phyloP scores from a whole-genome alignment of 768 basidiomycete genomes.

The Hydnum rufescens region DNA sequence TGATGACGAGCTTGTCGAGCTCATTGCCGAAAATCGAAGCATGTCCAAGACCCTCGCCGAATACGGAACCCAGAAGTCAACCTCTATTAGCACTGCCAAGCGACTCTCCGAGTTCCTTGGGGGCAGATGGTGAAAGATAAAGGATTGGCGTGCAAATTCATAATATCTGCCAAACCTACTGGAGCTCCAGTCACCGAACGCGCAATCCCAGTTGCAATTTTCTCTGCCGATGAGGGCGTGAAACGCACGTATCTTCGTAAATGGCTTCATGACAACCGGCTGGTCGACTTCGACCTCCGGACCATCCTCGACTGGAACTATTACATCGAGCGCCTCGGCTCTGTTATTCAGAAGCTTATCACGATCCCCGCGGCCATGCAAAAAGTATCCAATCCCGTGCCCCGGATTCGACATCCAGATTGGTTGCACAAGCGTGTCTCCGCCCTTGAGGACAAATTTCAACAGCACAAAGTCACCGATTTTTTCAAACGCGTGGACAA shows the following conservation, averaged over 20 bases:
- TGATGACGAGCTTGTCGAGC: constrained; percentile 88
- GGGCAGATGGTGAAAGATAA: constrained; percentile 98
- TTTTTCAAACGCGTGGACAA: constrained; percentile 44
- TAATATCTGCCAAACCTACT: constrained; percentile 83
- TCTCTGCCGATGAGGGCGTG: constrained; percentile 82
- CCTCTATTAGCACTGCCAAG: constrained; percentile 89
- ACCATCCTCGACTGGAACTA: constrained; percentile 96
- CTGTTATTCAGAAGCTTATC: constrained; percentile 96
- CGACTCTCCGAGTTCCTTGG: constrained; percentile 94
- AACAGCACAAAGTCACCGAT: constrained; percentile 92
- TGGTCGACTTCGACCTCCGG: constrained; percentile 75
- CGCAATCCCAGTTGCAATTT: constrained; percentile 92
- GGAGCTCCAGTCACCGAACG: constrained; percentile 95
- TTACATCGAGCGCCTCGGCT: constrained; percentile 92
- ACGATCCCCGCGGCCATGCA: constrained; percentile 99
- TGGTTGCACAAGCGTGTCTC: constrained; percentile 88
- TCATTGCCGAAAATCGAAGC: constrained; percentile 95
- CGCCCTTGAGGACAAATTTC: constrained; percentile 85
- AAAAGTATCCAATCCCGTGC: constrained; percentile 89
- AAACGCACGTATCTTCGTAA: constrained; percentile 81
- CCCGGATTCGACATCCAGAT: constrained; percentile 88
- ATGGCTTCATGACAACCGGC: constrained; percentile 88
- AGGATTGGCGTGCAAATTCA: constrained; percentile 95
- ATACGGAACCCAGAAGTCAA: constrained; percentile 92
- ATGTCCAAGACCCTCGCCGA: constrained; percentile 96